A percentile compares a stretch with the other conserved stretches of the same genome.
Conservation (phyloP, 768 basidiomycete genomes). For the Tylopilus sp. region DNA sequence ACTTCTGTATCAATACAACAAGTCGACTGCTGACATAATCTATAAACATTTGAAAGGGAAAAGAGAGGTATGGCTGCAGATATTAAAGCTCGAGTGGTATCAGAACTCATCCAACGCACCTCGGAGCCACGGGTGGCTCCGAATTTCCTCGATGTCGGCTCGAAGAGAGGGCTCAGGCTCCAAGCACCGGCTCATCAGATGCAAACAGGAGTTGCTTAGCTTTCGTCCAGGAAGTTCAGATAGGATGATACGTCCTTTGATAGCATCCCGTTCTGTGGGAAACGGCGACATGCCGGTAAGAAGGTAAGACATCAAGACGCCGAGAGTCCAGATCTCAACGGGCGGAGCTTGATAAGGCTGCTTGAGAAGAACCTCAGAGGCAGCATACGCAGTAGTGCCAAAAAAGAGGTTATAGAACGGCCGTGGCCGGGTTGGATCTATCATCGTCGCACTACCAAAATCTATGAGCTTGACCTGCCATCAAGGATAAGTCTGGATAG, state of each 20-base stretch:
- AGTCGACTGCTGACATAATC: constrained; percentile 7
- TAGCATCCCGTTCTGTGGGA: constrained; percentile 79
- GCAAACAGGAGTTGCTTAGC: constrained; percentile 49
- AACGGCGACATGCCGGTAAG: constrained; percentile 93
- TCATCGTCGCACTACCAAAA: constrained; percentile 85
- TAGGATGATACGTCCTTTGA: constrained; percentile 59
- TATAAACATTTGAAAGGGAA: constrained; percentile 5
- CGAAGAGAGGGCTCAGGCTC: constrained; percentile 79
- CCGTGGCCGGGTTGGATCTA: constrained; percentile 57
- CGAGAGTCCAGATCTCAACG: constrained; percentile 95
- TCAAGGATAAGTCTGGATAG: constrained; percentile 2
- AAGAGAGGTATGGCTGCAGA: constrained; percentile 9
- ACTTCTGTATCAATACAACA: constrained; percentile 14
- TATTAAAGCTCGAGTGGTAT: not conserved
- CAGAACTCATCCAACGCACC: constrained; percentile 20
- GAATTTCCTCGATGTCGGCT: constrained; percentile 78
- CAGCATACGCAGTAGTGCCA: constrained; percentile 93
- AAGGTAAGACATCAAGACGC: constrained; percentile 91
- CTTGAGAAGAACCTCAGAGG: constrained; percentile 89
- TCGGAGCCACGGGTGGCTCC: constrained; percentile 78
- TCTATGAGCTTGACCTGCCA: constrained; percentile 89
- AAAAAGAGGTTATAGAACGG: constrained; percentile 80
- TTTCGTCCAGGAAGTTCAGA: constrained; percentile 36
- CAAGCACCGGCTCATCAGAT: constrained; percentile 74
- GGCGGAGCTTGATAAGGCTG: constrained; percentile 89